phyloP scores from a whole-genome alignment of 2,329 filamentous ascomycete genomes.

The Pseudogymnoascus sp. region DNA sequence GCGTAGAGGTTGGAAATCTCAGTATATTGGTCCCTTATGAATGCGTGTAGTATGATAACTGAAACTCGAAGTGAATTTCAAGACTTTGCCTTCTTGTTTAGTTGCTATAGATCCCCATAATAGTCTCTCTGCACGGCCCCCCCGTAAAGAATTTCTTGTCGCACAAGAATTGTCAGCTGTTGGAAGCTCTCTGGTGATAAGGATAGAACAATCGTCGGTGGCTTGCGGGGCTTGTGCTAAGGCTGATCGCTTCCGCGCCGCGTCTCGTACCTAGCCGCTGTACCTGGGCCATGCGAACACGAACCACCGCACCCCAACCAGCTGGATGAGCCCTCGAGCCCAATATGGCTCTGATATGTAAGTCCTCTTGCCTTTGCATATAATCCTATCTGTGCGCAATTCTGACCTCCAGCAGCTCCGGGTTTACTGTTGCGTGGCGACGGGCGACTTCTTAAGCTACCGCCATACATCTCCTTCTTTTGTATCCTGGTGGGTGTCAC shows the following conservation, averaged over 20 bases:
- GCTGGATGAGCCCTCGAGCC: slow-evolving; percentile 4
- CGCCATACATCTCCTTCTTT: slow-evolving; percentile 78
- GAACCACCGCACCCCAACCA: not conserved
- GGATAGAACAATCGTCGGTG: slow-evolving; percentile 1
- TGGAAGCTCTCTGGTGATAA: not conserved
- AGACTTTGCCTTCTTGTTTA: not conserved
- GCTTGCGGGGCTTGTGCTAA: slow-evolving; percentile 2
- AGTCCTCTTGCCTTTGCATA: not conserved
- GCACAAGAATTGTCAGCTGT: not conserved
- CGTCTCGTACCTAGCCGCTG: not conserved
- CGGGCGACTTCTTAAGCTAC: slow-evolving; percentile 72
- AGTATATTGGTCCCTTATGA: not conserved
- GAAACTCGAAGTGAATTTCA: not conserved
- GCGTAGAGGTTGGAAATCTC: not conserved
- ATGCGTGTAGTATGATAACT: not conserved
- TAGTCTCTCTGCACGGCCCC: not conserved
- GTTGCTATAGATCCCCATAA: not conserved
- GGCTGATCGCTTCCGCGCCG: not conserved
- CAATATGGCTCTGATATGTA: slow-evolving; percentile 15
- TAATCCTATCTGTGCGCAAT: not conserved
- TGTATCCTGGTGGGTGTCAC: slow-evolving; percentile 78
- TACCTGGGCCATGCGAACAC: not conserved
- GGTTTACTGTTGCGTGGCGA: slow-evolving; percentile 68
- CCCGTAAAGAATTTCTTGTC: not conserved
- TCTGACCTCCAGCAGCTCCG: slow-evolving; percentile 34